A percentile compares a stretch with the other conserved stretches of the same genome.
phyloP scores from a whole-genome alignment of 352 stramenopile species.

The Globisporangium paddicum region DNA sequence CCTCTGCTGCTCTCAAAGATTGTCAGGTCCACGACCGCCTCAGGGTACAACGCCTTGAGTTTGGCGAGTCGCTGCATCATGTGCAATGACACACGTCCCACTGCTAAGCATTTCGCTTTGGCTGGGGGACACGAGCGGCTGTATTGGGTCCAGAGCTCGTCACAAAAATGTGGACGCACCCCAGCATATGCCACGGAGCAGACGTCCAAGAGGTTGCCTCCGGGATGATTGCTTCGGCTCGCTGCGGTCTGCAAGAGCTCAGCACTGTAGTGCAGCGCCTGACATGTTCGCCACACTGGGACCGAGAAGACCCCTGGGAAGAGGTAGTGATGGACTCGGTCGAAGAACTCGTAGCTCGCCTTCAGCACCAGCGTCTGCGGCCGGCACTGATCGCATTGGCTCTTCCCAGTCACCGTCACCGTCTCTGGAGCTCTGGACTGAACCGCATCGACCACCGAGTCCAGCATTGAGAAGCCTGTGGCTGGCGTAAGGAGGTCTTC shows the following conservation, averaged over 20 bases:
- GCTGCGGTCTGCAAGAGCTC: neutral
- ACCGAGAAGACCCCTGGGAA: neutral
- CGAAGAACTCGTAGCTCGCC: conserved; percentile 5
- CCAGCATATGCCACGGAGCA: conserved; percentile 10
- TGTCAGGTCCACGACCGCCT: conserved; percentile 3
- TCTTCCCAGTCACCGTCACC: neutral
- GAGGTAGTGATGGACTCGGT: conserved; percentile 14
- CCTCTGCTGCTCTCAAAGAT: conserved; percentile 6
- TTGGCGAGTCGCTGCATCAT: neutral
- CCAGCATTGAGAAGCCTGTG: neutral
- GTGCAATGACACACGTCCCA: neutral
- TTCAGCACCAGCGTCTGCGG: neutral
- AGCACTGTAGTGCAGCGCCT: conserved; percentile 3
- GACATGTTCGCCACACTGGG: neutral
- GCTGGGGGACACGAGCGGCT: neutral
- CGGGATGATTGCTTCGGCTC: too few species aligned
- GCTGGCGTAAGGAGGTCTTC: neutral
- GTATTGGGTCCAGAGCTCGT: conserved; percentile 10
- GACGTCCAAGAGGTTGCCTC: neutral
- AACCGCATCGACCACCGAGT: neutral
- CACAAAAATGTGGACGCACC: conserved; percentile 11
- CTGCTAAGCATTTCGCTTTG: neutral
- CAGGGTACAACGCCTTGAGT: neutral
- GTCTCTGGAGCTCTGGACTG: neutral
- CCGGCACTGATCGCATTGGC: neutral